phyloP scores from a whole-genome alignment of 1,139 yeast species.

The Kurtzmaniella quercitrusa region DNA sequence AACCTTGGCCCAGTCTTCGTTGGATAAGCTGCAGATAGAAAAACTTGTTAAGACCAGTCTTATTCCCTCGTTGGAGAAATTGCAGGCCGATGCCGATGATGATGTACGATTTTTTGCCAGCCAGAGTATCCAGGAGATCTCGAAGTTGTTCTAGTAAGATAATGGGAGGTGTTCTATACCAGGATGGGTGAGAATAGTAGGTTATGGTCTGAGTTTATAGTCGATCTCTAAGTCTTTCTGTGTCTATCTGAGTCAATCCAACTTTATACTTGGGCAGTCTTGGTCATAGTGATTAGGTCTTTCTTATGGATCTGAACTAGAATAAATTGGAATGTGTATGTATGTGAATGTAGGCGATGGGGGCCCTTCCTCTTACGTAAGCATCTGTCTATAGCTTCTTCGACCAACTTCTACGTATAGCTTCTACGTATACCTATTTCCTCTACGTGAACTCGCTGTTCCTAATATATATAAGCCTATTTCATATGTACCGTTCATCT shows the following conservation, averaged over 20 bases:
- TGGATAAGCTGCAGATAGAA: conserved; percentile 15
- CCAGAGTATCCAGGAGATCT: conserved; percentile 46
- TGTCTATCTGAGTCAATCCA: too few relatives aligned
- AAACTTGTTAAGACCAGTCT: conserved; percentile 50
- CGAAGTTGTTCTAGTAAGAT: conserved; percentile 5
- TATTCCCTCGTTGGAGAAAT: conserved; percentile 59
- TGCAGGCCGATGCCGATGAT: conserved; percentile 71
- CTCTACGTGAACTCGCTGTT: too few relatives aligned
- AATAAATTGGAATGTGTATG: background rate
- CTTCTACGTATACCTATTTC: too few relatives aligned
- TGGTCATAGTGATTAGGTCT: too few relatives aligned
- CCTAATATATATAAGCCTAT: background rate
- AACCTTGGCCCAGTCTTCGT: conserved; percentile 34
- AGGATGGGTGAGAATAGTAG: too few relatives aligned
- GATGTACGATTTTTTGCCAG: conserved; percentile 88
- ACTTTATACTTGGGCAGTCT: too few relatives aligned
- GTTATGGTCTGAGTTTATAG: too few relatives aligned
- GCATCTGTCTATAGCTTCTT: too few relatives aligned
- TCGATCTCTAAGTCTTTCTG: too few relatives aligned
- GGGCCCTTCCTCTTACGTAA: too few relatives aligned
- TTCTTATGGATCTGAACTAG: background rate
- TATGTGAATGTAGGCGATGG: too few relatives aligned
- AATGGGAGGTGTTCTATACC: background rate
- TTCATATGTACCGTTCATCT: background rate
- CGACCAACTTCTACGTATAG: too few relatives aligned